Base-by-base conservation (phyloP, 108 stramenopile species). In the Cylindrotheca fusiformis region DNA sequence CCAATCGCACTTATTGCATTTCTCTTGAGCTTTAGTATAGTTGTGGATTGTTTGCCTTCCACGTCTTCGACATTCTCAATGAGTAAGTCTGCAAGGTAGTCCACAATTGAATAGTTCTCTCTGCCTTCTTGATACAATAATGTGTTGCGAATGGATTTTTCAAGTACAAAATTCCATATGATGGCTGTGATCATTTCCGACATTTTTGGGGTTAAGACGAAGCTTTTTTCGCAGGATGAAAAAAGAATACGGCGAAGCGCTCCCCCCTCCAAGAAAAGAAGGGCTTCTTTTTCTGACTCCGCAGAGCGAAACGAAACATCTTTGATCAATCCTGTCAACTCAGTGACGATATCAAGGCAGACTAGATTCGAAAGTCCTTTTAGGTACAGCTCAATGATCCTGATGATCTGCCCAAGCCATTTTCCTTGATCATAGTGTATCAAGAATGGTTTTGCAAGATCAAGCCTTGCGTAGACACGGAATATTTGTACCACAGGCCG, bases 161-260 rank as follows among this genome's bases (percentile, higher is more conserved):
- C 65, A 6, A 76, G 32, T 0, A 46, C 70, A 22, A 77, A 53
- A 64, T 77, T 77, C 76, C 76, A 77, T 46, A 71, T 62, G 6
- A 87, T 69, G 24, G 78, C 75, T 5, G 83, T 82, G 20, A 73
- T 48, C 46, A 48, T 68, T 52, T 76, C 81, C 22, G 32, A 26
- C 12, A 68, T 29, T 30, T 58, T 51, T 18, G 36, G 18, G 20
- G 52, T 31, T 4, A 48, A 24, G 1, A 10, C 20, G 10, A 30
- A 12, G 32, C 46, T 32, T 3, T 23, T 27, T 14, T 12, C 4
- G 49, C 55, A 64, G 45, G 24, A 63, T 1, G 20, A 52, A 1
- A 47, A 52, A 32, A 72, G 24, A 36, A 59, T 20, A 36, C 28
- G 10, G 4, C 47, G 55, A 30, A 74, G 53, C 28, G 48, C 25